Evolutionary conservation across 2,329 filamentous ascomycete genomes (phyloP), one percentile per base, ranked within the genome.

Genomic region (Didymella sp.): DNA sequence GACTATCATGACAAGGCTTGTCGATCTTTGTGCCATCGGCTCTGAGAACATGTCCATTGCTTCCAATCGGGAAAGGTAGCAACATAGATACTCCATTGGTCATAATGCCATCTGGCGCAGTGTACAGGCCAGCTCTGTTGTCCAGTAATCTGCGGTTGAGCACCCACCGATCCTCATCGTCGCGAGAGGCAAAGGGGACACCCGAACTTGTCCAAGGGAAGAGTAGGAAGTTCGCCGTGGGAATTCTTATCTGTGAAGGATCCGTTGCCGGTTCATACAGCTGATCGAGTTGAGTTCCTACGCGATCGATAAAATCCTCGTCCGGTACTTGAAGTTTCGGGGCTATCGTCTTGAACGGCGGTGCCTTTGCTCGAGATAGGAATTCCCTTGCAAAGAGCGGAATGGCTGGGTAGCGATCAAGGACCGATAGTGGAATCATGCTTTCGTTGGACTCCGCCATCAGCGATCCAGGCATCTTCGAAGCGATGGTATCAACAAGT

Each of bases 91-190:
- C 33, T 28, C 28, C 22, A 40, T 51, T 28, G 33, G 48, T 28
- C 13, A 35, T 28, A n/a, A 44, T 27, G 15, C 27, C 9, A 51
- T 43, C 40, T 44, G 48, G 38, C 25, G 31, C 15, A 21, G 44
- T 28, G 22, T 51, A 51, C 30, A 51, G 48, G 28, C 48, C 48
- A 21, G 33, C 48, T 22, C 48, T 38, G 40, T 51, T 27, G 40
- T 51, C 48, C 37, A 51, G 25, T 15, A 51, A 21, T 44, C 33
- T 43, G 13, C 40, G 40, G n/a, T 21, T 28, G 33, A 21, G 33
- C 24, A 35, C 27, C 48, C 48, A 51, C 28, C 22, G 38, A 28
- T 51, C 40, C 28, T 21, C 24, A 35, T 51, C 48, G 19, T 51
- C 48, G 19, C 33, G 38, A 13, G 40, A 44, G 33, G 25, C 28